phyloP scores from a whole-genome alignment of 306 rosid genomes.

The Pyrus betulifolia region DNA sequence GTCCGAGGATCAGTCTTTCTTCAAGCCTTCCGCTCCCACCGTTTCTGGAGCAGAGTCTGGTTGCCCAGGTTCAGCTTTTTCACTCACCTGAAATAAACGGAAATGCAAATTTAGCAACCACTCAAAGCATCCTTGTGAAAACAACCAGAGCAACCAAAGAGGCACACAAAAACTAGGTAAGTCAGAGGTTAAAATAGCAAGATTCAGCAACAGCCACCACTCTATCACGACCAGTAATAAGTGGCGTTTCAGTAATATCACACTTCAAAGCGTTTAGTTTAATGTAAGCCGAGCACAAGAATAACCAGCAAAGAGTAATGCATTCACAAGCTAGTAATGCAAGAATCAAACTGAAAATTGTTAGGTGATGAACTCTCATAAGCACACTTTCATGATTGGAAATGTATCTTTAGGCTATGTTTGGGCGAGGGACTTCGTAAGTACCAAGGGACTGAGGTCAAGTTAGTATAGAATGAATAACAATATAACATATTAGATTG shows the following conservation, averaged over 20 bases:
- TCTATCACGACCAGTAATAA: neutral
- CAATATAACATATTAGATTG: too few relatives aligned
- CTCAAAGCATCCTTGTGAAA: slow-evolving; percentile 10
- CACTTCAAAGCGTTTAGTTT: neutral
- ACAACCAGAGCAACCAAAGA: neutral
- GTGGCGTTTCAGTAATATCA: too few relatives aligned
- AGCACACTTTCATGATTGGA: neutral
- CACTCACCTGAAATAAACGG: slow-evolving; percentile 42
- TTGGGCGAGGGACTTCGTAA: too few relatives aligned
- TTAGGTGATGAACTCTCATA: neutral
- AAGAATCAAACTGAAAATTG: neutral
- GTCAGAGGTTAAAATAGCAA: neutral
- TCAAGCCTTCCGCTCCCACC: slow-evolving; percentile 27
- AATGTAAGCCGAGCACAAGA: neutral
- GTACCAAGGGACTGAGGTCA: too few relatives aligned
- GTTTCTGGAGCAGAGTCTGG: slow-evolving; percentile 24
- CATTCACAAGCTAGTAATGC: neutral
- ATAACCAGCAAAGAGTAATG: neutral
- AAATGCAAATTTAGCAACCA: slow-evolving; percentile 10
- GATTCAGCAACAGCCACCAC: neutral
- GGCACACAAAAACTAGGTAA: neutral
- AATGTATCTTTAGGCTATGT: too few relatives aligned
- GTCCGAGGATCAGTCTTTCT: slow-evolving; percentile 44
- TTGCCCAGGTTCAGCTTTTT: slow-evolving; percentile 27
- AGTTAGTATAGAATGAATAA: too few relatives aligned